Base-by-base conservation (phyloP, 768 basidiomycete genomes). In the Tulasnella sp. region DNA sequence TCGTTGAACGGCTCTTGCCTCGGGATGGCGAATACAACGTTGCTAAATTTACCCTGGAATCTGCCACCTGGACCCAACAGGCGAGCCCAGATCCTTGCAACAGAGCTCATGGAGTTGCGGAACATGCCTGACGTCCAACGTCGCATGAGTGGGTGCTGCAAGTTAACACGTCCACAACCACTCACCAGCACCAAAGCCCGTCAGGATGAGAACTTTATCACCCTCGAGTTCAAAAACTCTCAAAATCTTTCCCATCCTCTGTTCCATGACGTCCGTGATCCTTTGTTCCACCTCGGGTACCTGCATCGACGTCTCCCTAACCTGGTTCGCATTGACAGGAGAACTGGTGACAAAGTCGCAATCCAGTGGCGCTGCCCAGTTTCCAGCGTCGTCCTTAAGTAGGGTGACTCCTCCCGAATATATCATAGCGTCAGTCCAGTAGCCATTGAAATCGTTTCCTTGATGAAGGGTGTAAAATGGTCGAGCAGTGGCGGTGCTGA, bases 361-460 rank as follows among this genome's bases (percentile, higher is more conserved):
- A 67, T 87, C 84, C 76, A 89, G 83, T 6, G 92, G 91, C 52
- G 85, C 83, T 9, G 85, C 80, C 87, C 86, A 89, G 15, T 82
- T 83, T 54, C 91, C 91, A 17, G 82, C 81, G 80, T 94, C 91
- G 78, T 89, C 86, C 14, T 90, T 88, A 78, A 93, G 87, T 36
- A 92, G 81, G n/a, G 85, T 82, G 73, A 93, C 86, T 38, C 84
- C 83, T 0, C 92, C 91, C 17, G 91, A 90, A 79, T 89, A 92
- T 36, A 93, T 85, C 88, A 93, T 92, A 29, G 91, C 88, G 81
- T 93, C 90, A n/a, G 91, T 86, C 81, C 93, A 93, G 81, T 87
- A 91, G 0, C 90, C 89, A 8, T 85, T 71, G 22, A 39, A 73
- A 14, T 84, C 9, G 81, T 80, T 79, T 11, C n/a, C 69, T 36